phyloP scores from a whole-genome alignment of 1,284 basidiomycete genomes.

The Boletellus deceptivus region DNA sequence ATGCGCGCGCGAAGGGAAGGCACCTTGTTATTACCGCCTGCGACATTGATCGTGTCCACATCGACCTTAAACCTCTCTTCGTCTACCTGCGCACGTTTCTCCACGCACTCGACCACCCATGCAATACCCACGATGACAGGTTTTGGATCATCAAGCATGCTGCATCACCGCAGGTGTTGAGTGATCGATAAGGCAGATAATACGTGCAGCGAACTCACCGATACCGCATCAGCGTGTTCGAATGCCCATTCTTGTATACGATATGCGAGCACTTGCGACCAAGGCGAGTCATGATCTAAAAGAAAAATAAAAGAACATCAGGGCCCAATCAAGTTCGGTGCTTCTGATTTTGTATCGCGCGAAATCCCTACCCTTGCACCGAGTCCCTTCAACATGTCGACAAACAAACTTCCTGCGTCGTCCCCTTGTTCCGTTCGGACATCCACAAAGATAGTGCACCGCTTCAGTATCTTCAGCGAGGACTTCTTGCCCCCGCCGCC shows the following conservation, averaged over 20 bases:
- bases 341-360: not conserved
- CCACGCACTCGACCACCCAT: conserved; percentile 75
- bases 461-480: conserved; percentile 56
- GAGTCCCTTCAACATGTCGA: conserved; percentile 77
- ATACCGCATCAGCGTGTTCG: conserved; percentile 75
- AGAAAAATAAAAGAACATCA: conserved; percentile 41
- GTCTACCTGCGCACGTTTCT: conserved; percentile 62
- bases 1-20: conserved; percentile 22
- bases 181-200: not conserved
- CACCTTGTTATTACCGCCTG: conserved; percentile 68
- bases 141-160: conserved; percentile 63
- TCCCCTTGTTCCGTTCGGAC: conserved; percentile 85
- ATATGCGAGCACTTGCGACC: conserved; percentile 87
- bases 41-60: conserved; percentile 57
- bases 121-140: conserved; percentile 82
- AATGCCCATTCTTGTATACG: conserved; percentile 84
- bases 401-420: conserved; percentile 80
- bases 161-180: conserved; percentile 20
- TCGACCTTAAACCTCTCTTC: conserved; percentile 71
- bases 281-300: conserved; percentile 57
- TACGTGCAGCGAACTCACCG: conserved; percentile 42
- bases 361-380: conserved; percentile 74
- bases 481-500: conserved; percentile 19
- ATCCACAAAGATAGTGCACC: conserved; percentile 87
- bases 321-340: conserved; percentile 3